A percentile compares a stretch with the other conserved stretches of the same genome.
These are phyloP conservation scores for Ochromonas danica DNA, from an alignment of 108 stramenopile genomes.

Conservation along the genomic window DNA sequence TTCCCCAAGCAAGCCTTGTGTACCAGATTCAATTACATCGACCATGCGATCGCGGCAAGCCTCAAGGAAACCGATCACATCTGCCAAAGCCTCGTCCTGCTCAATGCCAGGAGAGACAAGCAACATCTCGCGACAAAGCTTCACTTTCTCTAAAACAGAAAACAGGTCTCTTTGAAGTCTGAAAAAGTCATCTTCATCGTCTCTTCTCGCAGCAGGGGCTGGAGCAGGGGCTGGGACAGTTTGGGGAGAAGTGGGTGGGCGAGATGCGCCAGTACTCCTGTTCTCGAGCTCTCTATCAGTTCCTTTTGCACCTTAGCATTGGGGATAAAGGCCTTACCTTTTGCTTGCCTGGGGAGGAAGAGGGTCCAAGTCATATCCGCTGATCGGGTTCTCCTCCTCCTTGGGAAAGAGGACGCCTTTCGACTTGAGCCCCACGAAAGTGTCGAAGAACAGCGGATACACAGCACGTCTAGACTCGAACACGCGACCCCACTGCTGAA, in stretches of 20 bases:
- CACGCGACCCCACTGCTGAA: slow-evolving; percentile 20
- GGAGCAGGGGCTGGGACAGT: slow-evolving; percentile 9
- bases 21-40: slow-evolving; percentile 53
- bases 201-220: neutral
- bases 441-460: slow-evolving; percentile 42
- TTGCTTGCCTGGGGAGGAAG: too few relatives aligned
- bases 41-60: slow-evolving; percentile 57
- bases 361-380: too few relatives aligned
- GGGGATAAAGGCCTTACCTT: too few relatives aligned
- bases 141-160: slow-evolving; percentile 48
- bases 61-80: slow-evolving; percentile 59
- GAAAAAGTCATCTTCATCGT: neutral
- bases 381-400: slow-evolving; percentile 10
- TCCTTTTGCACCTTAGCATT: too few relatives aligned
- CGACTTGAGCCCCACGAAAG: neutral
- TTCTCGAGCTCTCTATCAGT: slow-evolving; percentile 3
- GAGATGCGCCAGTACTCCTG: slow-evolving; percentile 37
- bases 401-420: slow-evolving; percentile 16
- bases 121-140: slow-evolving; percentile 49
- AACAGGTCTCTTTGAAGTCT: slow-evolving; percentile 26
- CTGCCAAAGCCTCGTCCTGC: slow-evolving; percentile 50
- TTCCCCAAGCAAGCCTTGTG: slow-evolving; percentile 48
- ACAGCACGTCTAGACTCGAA: neutral
- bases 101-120: slow-evolving; percentile 47
- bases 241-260: slow-evolving; percentile 25